Conservation (phyloP, 2,329 filamentous ascomycete genomes). For the Fusarium acutatum region DNA sequence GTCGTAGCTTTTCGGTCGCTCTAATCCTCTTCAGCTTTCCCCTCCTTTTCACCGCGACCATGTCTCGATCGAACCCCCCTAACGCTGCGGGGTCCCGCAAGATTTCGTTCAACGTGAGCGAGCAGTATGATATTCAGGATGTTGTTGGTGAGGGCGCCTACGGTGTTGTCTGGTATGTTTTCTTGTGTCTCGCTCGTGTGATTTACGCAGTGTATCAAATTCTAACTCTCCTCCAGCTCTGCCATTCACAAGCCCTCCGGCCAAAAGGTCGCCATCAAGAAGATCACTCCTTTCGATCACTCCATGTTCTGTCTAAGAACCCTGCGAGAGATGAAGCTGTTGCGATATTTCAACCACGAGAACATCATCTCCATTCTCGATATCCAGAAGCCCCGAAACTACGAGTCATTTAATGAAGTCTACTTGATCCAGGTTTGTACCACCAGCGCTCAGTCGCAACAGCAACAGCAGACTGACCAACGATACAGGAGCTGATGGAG, state of each 20-base stretch:
- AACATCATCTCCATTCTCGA: conserved; percentile 99
- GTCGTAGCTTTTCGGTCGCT: background rate
- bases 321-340: conserved; percentile 97
- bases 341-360: conserved; percentile 99
- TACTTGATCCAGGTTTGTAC: conserved; percentile 90
- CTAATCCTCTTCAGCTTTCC: background rate
- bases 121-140: conserved; percentile 99
- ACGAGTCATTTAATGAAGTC: conserved; percentile 95
- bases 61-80: conserved; percentile 66
- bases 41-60: conserved; percentile 16
- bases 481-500: conserved; percentile 90
- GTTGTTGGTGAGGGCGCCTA: conserved; percentile 98
- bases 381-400: conserved; percentile 97
- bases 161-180: conserved; percentile 90
- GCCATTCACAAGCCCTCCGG: conserved; percentile 97
- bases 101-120: conserved; percentile 99
- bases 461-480: conserved; percentile 10
- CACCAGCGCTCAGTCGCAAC: background rate
- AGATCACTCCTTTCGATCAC: conserved; percentile 99
- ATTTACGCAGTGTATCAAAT: background rate
- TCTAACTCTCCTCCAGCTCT: conserved; percentile 66
- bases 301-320: conserved; percentile 99
- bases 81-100: conserved; percentile 77
- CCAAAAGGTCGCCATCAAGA: conserved; percentile 99
- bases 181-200: background rate